phyloP scores from a whole-genome alignment of 1,284 basidiomycete species.

The Bondarzewia mesenterica region DNA sequence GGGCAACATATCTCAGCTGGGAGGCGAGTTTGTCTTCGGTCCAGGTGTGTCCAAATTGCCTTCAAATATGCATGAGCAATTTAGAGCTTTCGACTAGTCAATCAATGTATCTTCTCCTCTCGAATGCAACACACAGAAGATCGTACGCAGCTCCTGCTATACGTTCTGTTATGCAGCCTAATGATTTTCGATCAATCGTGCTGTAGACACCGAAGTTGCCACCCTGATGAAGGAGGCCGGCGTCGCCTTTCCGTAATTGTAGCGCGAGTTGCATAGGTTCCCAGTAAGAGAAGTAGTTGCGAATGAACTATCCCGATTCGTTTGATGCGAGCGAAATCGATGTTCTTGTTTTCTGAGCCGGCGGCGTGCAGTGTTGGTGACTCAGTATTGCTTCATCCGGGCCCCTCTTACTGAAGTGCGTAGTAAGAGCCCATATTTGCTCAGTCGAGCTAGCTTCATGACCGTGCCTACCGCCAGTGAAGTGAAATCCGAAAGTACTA shows the following conservation, averaged over 20 bases:
- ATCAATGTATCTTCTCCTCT: slow-evolving; percentile 38
- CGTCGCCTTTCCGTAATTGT: slow-evolving; percentile 16
- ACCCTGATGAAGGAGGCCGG: slow-evolving; percentile 33
- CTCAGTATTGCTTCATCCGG: too few relatives aligned
- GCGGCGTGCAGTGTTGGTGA: too few relatives aligned
- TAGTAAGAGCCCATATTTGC: too few relatives aligned
- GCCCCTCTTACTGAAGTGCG: too few relatives aligned
- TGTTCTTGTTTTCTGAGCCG: too few relatives aligned
- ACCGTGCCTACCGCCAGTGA: too few relatives aligned
- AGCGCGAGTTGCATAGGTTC: too few relatives aligned
- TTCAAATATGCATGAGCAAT: not conserved
- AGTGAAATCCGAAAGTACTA: too few relatives aligned
- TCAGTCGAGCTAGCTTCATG: too few relatives aligned
- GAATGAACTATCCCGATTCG: too few relatives aligned
- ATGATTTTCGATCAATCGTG: not conserved
- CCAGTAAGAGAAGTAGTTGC: too few relatives aligned
- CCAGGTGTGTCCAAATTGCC: slow-evolving; percentile 32
- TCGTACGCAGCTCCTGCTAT: slow-evolving; percentile 33
- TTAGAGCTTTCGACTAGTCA: slow-evolving; percentile 12
- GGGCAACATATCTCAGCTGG: slow-evolving; percentile 49
- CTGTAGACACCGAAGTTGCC: slow-evolving; percentile 34
- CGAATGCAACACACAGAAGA: slow-evolving; percentile 57
- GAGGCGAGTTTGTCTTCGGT: slow-evolving; percentile 56
- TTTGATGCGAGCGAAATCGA: too few relatives aligned
- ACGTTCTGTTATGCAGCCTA: not conserved